A percentile compares a stretch with the other conserved stretches of the same genome.
Evolutionary conservation across 176 grass and related monocot genomes (phyloP).

Genomic region (Aegilops speltoides): DNA sequence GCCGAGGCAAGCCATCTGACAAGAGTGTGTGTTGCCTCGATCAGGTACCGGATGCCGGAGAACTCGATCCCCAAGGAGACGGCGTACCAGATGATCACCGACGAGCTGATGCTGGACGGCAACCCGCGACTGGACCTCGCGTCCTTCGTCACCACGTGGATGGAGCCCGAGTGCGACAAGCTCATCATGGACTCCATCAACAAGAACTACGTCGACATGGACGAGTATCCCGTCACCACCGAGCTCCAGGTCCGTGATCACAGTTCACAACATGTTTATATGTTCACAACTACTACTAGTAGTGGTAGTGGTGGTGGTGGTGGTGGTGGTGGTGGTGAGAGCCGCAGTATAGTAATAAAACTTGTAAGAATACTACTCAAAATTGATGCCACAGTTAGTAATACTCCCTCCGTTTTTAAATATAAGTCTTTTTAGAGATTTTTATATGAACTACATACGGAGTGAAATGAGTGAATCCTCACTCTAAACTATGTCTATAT

Average conservation of each 20-base stretch:
- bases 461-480: too few species aligned
- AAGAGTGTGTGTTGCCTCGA: not conserved
- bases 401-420: too few species aligned
- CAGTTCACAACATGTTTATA: not conserved
- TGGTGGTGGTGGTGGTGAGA: too few species aligned
- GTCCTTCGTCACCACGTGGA: constrained; percentile 98
- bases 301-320: too few species aligned
- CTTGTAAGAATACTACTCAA: too few species aligned
- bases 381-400: too few species aligned
- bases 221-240: constrained; percentile 97
- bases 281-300: too few species aligned
- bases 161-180: constrained; percentile 96
- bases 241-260: constrained; percentile 71
- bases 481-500: too few species aligned
- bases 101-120: constrained; percentile 99
- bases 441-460: too few species aligned
- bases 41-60: constrained; percentile 88
- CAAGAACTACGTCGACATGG: constrained; percentile 99
- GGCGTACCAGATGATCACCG: constrained; percentile 98
- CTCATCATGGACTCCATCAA: constrained; percentile 86
- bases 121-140: constrained; percentile 94
- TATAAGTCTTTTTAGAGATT: too few species aligned
- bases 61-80: constrained; percentile 92
- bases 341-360: too few species aligned
- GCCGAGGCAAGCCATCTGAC: not conserved